Evolutionary conservation across 2,329 filamentous ascomycete species (phyloP).

Genomic region (Xylaria sp.): DNA sequence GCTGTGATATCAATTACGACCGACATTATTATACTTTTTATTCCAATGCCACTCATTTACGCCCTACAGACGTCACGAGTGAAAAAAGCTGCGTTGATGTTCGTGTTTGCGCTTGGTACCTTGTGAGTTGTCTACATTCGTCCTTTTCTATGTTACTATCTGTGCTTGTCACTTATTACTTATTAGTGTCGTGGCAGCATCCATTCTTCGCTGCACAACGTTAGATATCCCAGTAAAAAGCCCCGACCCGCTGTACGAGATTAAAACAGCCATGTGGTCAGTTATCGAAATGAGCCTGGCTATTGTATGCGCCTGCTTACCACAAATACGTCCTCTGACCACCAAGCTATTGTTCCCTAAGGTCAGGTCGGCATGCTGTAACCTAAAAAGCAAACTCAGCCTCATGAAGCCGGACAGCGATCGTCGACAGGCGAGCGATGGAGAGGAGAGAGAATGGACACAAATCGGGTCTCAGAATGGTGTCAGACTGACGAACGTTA

Average conservation of each 20-base stretch:
- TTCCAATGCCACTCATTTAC: conserved; percentile 55
- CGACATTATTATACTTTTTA: conserved; percentile 53
- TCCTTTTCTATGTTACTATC: background rate
- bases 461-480: conserved; percentile 35
- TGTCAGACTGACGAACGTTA: conserved; percentile 31
- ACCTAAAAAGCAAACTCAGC: conserved; percentile 30
- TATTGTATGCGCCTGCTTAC: conserved; percentile 52
- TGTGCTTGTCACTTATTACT: background rate
- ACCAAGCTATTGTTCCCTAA: conserved; percentile 43
- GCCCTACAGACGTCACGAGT: conserved; percentile 51
- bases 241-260: conserved; percentile 46
- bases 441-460: conserved; percentile 38
- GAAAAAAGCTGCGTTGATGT: conserved; percentile 53
- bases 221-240: conserved; percentile 48
- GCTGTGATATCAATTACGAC: conserved; percentile 54
- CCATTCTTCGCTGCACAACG: conserved; percentile 53
- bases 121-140: conserved; percentile 50
- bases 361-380: conserved; percentile 41
- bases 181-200: conserved; percentile 46
- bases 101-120: conserved; percentile 54
- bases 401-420: conserved; percentile 29
- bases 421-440: conserved; percentile 25
- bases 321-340: conserved; percentile 47
- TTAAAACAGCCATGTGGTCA: conserved; percentile 51
- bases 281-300: conserved; percentile 53